Evolutionary conservation across 441 rosid species (phyloP), one percentile per base, ranked within the genome.

Genomic region (Adansonia grandidieri): DNA sequence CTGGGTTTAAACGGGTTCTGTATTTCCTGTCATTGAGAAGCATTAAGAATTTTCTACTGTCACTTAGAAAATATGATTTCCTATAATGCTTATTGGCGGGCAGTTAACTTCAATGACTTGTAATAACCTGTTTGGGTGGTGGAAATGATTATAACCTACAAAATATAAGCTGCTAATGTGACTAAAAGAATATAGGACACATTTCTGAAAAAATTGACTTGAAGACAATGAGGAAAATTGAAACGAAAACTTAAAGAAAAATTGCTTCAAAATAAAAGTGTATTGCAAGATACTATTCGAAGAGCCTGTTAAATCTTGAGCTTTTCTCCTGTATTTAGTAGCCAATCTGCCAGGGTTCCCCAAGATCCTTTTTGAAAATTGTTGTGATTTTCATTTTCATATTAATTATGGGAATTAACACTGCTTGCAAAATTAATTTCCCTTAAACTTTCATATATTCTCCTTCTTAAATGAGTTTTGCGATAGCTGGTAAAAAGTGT

Each of bases 91-190:
- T 60, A 5, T 79, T 44, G 63, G 64, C 57, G 44, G 71, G 54
- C 60, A 78, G 50, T 74, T 42, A 13, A 50, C 42, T 69, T 69
- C 11, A 37, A 32, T 61, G 77, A 53, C 60, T 73, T 74, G 20
- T 62, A 20, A 69, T 44, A 37, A 14, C 20, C 58, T 22, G 9
- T 17, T 69, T 60, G 75, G 40, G 47, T 17, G 15, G 20, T 51
- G 63, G 62, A 66, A 53, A 47, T 44, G 28, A 37, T 17, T 37
- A 37, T 24, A 68, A 32, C 2, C 24, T 22, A 44, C n/a, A 40
- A 57, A 73, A 64, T 57, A 17, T 11, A 6, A 54, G 50, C 14
- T 57, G 64, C 50, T 28, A 48, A 50, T 66, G n/a, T 64, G 56
- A n/a, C 60, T 48, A 47, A 73, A 64, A 56, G 28, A 73, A n/a